Evolutionary conservation across 331 rosid genomes (phyloP).

Genomic region (Quercus tomentella): DNA sequence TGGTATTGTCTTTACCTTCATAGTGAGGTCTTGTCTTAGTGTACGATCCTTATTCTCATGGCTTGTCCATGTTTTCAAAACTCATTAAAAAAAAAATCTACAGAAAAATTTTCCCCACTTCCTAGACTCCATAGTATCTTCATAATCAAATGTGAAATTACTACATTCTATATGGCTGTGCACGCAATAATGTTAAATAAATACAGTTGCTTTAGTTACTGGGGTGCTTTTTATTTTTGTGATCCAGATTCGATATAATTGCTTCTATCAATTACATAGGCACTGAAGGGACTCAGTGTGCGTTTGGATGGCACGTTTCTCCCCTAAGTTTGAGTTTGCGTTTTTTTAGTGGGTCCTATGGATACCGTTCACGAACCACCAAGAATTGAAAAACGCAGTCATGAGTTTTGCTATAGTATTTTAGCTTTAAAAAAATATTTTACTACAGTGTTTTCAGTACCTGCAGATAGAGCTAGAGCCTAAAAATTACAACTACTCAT

Average conservation of each 20-base stretch:
- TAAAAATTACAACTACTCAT: no score
- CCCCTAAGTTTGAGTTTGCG: no score
- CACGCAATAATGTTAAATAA: not conserved
- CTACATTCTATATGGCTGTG: not conserved
- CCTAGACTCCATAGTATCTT: not conserved
- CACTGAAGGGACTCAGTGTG: not conserved
- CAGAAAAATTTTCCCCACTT: not conserved
- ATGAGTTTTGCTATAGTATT: no score
- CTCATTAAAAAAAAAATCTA: not conserved
- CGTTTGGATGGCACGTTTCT: no score
- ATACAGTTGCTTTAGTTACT: not conserved
- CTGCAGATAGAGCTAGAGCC: no score
- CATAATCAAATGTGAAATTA: not conserved
- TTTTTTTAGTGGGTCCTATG: no score
- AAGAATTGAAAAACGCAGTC: no score
- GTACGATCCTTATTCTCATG: no score
- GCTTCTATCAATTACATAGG: not conserved
- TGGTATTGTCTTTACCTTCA: no score
- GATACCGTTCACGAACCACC: rapidly evolving
- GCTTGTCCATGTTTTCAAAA: not conserved
- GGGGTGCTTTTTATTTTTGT: not conserved
- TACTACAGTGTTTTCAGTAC: no score
- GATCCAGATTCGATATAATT: not conserved
- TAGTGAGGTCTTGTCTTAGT: no score
- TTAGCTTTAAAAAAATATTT: no score